A percentile compares a stretch with the other conserved stretches of the same genome.
Conservation (phyloP, 768 basidiomycete genomes). For the Tulasnella sp. region DNA sequence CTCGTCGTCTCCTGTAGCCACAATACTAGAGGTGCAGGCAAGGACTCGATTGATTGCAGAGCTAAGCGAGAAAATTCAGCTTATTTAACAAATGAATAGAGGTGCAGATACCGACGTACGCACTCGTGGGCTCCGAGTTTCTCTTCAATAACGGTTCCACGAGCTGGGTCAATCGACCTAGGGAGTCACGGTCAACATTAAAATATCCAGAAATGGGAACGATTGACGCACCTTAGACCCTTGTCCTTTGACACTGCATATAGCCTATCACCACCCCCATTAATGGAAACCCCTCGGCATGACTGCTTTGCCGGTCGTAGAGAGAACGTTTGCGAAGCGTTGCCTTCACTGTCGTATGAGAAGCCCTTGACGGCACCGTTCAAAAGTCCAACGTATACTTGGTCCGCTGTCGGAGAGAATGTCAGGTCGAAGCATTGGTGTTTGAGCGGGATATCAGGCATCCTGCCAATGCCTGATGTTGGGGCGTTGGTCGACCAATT, state of each 20-base stretch:
- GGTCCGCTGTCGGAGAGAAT: slow-evolving; percentile 74
- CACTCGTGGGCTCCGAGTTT: slow-evolving; percentile 67
- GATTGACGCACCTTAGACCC: slow-evolving; percentile 66
- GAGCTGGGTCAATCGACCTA: slow-evolving; percentile 70
- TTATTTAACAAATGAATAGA: background rate
- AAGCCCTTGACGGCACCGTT: slow-evolving; percentile 85
- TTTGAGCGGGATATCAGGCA: slow-evolving; percentile 69
- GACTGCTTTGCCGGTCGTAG: slow-evolving; percentile 80
- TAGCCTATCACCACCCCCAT: slow-evolving; percentile 67
- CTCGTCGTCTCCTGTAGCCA: slow-evolving; percentile 91
- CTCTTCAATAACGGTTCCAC: slow-evolving; percentile 57
- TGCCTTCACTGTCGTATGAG: slow-evolving; percentile 71
- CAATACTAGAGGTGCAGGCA: slow-evolving; percentile 65
- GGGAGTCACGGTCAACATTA: slow-evolving; percentile 29
- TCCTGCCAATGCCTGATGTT: slow-evolving; percentile 36
- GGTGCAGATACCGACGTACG: slow-evolving; percentile 42
- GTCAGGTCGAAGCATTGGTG: slow-evolving; percentile 87
- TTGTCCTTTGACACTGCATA: slow-evolving; percentile 85
- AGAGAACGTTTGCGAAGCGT: slow-evolving; percentile 53
- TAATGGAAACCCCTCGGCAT: slow-evolving; percentile 71
- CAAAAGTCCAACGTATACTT: slow-evolving; percentile 78
- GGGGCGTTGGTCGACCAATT: background rate
- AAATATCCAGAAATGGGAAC: background rate
- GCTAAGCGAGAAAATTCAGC: slow-evolving; percentile 48
- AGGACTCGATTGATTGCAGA: slow-evolving; percentile 86